phyloP scores from a whole-genome alignment of 2,329 filamentous ascomycete species.

The Fusarium subtropicale region DNA sequence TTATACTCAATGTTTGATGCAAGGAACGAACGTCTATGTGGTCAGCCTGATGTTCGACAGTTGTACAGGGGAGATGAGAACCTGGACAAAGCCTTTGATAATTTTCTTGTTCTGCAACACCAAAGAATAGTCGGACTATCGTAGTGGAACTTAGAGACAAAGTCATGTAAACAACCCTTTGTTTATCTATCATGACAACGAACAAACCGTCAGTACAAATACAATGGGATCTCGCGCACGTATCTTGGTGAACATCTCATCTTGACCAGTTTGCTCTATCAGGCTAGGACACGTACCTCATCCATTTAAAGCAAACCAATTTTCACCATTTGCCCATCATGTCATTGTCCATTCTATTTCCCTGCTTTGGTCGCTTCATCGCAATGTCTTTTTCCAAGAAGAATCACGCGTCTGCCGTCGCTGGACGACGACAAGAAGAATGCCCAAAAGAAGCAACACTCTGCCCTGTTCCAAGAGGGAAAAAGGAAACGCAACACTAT shows the following conservation, averaged over 20 bases:
- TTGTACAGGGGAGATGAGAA: not conserved
- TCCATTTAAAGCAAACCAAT: not conserved
- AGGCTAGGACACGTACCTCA: not conserved
- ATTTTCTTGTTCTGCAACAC: slow-evolving; percentile 10
- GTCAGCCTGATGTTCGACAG: not conserved
- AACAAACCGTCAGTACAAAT: not conserved
- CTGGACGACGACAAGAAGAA: not conserved
- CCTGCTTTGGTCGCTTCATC: not conserved
- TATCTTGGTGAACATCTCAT: not conserved
- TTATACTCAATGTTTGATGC: slow-evolving; percentile 1
- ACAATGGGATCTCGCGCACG: not conserved
- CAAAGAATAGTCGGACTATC: slow-evolving; percentile 4
- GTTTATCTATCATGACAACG: not conserved
- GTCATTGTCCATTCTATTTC: not conserved
- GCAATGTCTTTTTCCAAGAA: not conserved
- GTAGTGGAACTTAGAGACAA: not conserved
- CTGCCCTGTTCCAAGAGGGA: slow-evolving; percentile 13
- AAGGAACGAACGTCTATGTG: not conserved
- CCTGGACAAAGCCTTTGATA: slow-evolving; percentile 21
- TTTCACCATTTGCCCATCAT: not conserved
- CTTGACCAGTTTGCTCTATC: not conserved
- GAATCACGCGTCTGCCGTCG: not conserved
- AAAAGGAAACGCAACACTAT: not conserved
- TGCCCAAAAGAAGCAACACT: not conserved
- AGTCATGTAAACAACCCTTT: not conserved